Percentiles rank a stretch among this genome's conserved stretches.
Evolutionary conservation across 345 rosid species (phyloP).

Genomic region (Eucalyptus curtisii): DNA sequence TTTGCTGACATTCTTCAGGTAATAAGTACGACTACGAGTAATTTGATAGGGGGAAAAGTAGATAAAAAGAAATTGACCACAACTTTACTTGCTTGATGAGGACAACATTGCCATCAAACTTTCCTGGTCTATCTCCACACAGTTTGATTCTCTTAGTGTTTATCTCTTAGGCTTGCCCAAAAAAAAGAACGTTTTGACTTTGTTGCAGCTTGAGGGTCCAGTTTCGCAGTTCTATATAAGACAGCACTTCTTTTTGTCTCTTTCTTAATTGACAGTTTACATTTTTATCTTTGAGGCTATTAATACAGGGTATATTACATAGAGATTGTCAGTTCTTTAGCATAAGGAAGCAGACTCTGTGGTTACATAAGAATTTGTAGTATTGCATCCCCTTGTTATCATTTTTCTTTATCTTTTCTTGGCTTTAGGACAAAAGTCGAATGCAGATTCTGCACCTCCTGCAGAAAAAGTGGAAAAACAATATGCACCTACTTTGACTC

Average conservation of each 20-base stretch:
- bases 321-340: background rate
- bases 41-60: background rate
- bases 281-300: background rate
- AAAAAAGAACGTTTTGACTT: background rate
- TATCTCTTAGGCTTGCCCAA: background rate
- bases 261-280: background rate
- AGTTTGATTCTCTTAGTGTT: background rate
- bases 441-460: background rate
- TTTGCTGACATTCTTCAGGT: conserved; percentile 98
- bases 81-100: background rate
- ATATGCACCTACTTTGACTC: background rate
- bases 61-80: background rate
- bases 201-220: background rate
- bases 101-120: background rate
- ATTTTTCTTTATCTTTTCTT: background rate
- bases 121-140: background rate
- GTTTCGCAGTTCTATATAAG: background rate
- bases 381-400: background rate
- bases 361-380: background rate
- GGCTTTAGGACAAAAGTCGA: background rate
- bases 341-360: background rate
- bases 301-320: background rate
- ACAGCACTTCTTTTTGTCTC: background rate
- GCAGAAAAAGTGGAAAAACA: background rate
- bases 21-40: background rate